Evolutionary conservation across 169 alveolate genomes (phyloP).

Genomic region (Theileria equi): DNA sequence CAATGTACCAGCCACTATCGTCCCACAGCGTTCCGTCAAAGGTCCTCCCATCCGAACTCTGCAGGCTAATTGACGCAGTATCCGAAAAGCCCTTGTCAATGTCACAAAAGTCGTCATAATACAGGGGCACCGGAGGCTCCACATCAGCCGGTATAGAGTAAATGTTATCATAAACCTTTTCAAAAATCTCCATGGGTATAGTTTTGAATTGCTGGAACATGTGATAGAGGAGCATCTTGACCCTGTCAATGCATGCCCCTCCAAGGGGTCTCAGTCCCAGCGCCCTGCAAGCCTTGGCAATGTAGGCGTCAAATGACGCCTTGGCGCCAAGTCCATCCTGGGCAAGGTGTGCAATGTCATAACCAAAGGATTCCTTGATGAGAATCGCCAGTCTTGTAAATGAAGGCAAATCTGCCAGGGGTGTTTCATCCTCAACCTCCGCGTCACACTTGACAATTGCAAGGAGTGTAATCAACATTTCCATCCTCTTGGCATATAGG

Average conservation of each 20-base stretch:
- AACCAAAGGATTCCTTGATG: conserved; percentile 2
- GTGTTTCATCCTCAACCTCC: neutral
- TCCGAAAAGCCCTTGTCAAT: neutral
- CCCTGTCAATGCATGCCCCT: neutral
- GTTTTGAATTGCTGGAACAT: conserved; percentile 25
- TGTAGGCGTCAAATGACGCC: neutral
- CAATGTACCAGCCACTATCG: conserved; percentile 53
- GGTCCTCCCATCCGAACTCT: conserved; percentile 7
- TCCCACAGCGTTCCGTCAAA: conserved; percentile 47
- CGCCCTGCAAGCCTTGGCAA: neutral
- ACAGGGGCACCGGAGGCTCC: conserved; percentile 61
- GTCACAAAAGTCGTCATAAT: conserved; percentile 2
- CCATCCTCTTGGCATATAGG: conserved; percentile 15
- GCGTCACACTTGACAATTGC: conserved; percentile 17
- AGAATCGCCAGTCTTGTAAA: neutral
- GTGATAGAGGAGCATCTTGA: conserved; percentile 23
- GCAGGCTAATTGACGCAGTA: neutral
- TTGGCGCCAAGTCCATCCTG: neutral
- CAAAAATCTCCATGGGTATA: conserved; percentile 32
- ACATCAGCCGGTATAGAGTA: conserved; percentile 55
- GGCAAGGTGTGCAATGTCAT: conserved; percentile 13
- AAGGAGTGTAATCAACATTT: conserved; percentile 37
- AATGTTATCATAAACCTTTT: conserved; percentile 26
- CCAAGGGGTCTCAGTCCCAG: conserved; percentile 4
- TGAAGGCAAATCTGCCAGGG: neutral